phyloP scores from a whole-genome alignment of 2,329 filamentous ascomycete species.

The Colletotrichum paranaense region DNA sequence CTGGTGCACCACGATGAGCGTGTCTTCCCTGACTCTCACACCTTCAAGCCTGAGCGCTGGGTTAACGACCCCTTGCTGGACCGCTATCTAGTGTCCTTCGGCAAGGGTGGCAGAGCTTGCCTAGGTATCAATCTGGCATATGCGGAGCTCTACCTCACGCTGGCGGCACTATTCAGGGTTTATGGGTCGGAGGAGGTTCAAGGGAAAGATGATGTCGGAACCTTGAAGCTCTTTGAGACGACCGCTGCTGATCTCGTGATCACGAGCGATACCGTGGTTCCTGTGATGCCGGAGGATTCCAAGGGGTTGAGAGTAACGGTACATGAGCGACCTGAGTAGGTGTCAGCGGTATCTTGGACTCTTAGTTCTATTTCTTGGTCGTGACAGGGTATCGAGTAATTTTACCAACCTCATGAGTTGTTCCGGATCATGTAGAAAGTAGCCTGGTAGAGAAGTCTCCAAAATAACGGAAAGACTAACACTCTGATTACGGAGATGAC shows the following conservation, averaged over 20 bases:
- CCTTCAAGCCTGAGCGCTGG: conserved; percentile 2
- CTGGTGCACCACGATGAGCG: neutral
- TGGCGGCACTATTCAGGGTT: neutral
- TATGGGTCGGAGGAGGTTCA: neutral
- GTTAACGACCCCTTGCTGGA: neutral
- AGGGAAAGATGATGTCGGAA: neutral
- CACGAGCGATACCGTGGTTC: neutral
- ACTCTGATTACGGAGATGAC: too few relatives aligned
- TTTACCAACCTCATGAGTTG: too few relatives aligned
- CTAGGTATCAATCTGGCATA: conserved; percentile 1
- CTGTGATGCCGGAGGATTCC: neutral
- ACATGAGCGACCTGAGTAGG: neutral
- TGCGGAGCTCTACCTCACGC: neutral
- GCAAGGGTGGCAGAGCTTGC: neutral
- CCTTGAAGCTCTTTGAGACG: neutral
- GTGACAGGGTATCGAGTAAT: too few relatives aligned
- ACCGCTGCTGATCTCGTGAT: neutral
- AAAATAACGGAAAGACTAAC: too few relatives aligned
- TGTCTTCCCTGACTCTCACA: neutral
- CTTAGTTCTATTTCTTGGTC: too few relatives aligned
- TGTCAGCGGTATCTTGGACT: too few relatives aligned
- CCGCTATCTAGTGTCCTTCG: neutral
- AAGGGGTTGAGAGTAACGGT: neutral
- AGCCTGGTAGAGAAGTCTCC: too few relatives aligned
- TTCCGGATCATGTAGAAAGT: too few relatives aligned